These are phyloP conservation scores for Phytophthora brassicae DNA, from an alignment of 352 stramenopile genomes.

Conservation along the genomic window DNA sequence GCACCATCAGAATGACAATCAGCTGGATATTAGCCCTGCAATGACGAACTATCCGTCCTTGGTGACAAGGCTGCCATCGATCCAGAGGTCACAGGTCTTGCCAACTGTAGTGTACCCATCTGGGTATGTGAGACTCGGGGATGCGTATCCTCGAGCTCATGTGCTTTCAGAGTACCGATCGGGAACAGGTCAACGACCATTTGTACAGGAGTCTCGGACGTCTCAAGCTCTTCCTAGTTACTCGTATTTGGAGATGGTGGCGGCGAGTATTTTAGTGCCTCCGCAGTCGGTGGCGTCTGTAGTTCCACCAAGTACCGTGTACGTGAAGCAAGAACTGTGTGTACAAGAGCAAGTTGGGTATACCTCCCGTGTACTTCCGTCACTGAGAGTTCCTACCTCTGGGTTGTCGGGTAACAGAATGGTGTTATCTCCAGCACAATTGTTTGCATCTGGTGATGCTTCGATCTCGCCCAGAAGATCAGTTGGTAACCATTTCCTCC, in stretches of 20 bases:
- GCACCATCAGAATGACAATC: constrained; percentile 8
- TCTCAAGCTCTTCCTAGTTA: no score
- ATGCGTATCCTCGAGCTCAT: constrained; percentile 16
- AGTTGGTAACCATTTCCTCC: constrained; percentile 19
- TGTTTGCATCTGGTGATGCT: constrained; percentile 4
- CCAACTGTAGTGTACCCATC: constrained; percentile 1
- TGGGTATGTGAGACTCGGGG: background rate
- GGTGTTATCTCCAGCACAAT: constrained; percentile 7
- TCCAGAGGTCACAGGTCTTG: constrained; percentile 20
- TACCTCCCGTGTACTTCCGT: constrained; percentile 9
- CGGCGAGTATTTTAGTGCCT: constrained; percentile 32
- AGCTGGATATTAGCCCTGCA: constrained; percentile 7
- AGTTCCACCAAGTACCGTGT: background rate
- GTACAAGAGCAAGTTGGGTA: constrained; percentile 6
- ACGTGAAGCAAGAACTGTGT: constrained; percentile 3
- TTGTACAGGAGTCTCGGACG: constrained; percentile 9
- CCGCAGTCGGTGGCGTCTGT: background rate
- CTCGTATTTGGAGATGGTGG: background rate
- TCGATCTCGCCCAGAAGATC: constrained; percentile 5
- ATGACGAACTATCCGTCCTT: constrained; percentile 2
- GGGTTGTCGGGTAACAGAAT: constrained; percentile 6
- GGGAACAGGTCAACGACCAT: background rate
- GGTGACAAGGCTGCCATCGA: constrained; percentile 7
- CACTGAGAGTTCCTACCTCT: background rate
- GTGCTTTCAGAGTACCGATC: constrained; percentile 10